These are phyloP conservation scores for Neospermospora avenae DNA, from an alignment of 2,329 filamentous ascomycete species.

Conservation along the genomic window DNA sequence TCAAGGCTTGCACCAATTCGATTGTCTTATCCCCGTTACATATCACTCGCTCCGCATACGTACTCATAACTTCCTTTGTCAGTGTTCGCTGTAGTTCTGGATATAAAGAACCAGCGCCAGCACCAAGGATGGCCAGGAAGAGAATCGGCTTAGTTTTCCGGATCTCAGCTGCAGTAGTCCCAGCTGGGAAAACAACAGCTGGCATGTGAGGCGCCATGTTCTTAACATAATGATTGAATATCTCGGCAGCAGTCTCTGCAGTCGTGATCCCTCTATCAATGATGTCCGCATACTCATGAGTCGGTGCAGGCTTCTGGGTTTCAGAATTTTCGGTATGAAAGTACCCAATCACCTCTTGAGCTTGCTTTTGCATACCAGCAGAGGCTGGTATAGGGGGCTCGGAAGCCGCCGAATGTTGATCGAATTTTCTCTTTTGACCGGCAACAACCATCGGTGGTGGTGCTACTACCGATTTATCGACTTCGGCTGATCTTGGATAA, in stretches of 20 bases:
- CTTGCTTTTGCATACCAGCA: not conserved
- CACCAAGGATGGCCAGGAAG: slow-evolving; percentile 65
- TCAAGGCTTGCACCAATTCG: slow-evolving; percentile 48
- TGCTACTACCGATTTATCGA: slow-evolving; percentile 23
- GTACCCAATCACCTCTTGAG: slow-evolving; percentile 5
- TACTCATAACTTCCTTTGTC: slow-evolving; percentile 46
- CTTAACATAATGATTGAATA: slow-evolving; percentile 57
- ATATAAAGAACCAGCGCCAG: slow-evolving; percentile 56
- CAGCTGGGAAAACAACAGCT: slow-evolving; percentile 56
- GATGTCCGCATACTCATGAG: slow-evolving; percentile 38
- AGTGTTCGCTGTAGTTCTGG: slow-evolving; percentile 41
- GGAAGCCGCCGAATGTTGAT: slow-evolving; percentile 23
- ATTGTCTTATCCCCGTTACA: slow-evolving; percentile 48
- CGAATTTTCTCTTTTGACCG: slow-evolving; percentile 35
- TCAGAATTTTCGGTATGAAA: not conserved
- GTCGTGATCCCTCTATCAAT: slow-evolving; percentile 59
- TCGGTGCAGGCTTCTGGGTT: slow-evolving; percentile 11
- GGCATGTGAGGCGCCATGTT: slow-evolving; percentile 61
- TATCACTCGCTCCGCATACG: slow-evolving; percentile 47
- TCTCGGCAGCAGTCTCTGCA: slow-evolving; percentile 49
- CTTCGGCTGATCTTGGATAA: slow-evolving; percentile 29
- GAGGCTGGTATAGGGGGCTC: slow-evolving; percentile 3
- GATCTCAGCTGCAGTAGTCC: slow-evolving; percentile 52
- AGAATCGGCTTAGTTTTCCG: slow-evolving; percentile 59
- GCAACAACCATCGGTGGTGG: slow-evolving; percentile 36